These are phyloP conservation scores for Ceratocystis variospora DNA, from an alignment of 2,329 filamentous ascomycete genomes.

Conservation along the genomic window DNA sequence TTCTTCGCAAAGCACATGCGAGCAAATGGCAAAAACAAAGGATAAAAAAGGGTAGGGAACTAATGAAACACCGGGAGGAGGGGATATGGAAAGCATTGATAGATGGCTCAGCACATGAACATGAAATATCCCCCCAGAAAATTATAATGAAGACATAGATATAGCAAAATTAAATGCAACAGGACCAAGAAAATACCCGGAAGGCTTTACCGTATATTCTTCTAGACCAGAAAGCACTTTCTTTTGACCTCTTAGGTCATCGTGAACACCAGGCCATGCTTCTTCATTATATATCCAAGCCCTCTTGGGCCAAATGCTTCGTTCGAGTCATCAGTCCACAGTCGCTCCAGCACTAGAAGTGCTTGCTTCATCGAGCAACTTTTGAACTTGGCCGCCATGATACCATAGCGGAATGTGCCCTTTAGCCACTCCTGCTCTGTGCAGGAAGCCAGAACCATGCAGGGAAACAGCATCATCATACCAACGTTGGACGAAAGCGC, in stretches of 20 bases:
- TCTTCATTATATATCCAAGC: conserved; percentile 17
- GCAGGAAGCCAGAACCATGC: conserved; percentile 15
- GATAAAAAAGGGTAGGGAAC: too few species aligned
- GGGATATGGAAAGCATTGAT: too few species aligned
- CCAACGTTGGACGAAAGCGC: conserved; percentile 17
- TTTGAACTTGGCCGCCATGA: conserved; percentile 17
- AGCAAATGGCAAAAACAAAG: too few species aligned
- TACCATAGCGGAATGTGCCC: conserved; percentile 16
- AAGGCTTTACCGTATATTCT: too few species aligned
- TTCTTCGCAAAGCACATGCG: too few species aligned
- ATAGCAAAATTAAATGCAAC: too few species aligned
- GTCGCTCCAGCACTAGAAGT: conserved; percentile 10
- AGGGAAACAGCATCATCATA: conserved; percentile 17
- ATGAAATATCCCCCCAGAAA: too few species aligned
- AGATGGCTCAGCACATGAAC: too few species aligned
- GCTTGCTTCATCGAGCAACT: conserved; percentile 18
- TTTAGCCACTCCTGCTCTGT: conserved; percentile 18
- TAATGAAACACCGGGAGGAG: too few species aligned
- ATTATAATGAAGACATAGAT: too few species aligned
- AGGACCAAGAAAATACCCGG: too few species aligned
- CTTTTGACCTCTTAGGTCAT: conserved; percentile 9
- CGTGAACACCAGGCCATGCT: conserved; percentile 15
- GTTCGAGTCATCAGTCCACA: conserved; percentile 13
- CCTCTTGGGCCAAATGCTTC: conserved; percentile 17
- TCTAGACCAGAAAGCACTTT: too few species aligned